A percentile compares a stretch with the other conserved stretches of the same genome.
phyloP scores from a whole-genome alignment of 2,329 filamentous ascomycete species.

The Paecilomyces dactylethromorphus region DNA sequence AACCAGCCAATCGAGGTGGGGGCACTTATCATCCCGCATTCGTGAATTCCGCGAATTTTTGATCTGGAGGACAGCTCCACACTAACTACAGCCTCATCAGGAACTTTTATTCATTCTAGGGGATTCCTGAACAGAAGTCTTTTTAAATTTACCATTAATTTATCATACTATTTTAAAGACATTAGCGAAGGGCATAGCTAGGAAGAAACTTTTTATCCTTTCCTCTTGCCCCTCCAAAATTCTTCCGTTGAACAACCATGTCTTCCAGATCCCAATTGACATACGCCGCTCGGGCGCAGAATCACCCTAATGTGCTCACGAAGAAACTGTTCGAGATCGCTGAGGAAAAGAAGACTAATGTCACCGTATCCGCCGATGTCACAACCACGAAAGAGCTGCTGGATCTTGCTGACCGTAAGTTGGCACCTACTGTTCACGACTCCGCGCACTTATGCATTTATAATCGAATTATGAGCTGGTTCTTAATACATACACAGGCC shows the following conservation, averaged over 20 bases:
- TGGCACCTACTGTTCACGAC: neutral
- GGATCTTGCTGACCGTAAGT: slow-evolving; percentile 41
- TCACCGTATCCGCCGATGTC: slow-evolving; percentile 44
- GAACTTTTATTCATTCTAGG: neutral
- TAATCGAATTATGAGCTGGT: neutral
- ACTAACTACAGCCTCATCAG: neutral
- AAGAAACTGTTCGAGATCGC: slow-evolving; percentile 40
- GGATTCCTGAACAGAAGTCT: neutral
- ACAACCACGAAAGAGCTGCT: slow-evolving; percentile 41
- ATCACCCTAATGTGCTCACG: slow-evolving; percentile 38
- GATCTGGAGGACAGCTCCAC: neutral
- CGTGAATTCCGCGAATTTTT: neutral
- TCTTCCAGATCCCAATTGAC: slow-evolving; percentile 37
- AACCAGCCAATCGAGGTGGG: neutral
- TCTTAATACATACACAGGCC: slow-evolving; percentile 20
- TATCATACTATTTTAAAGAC: no score
- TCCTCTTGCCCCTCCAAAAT: slow-evolving; percentile 1
- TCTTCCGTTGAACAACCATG: slow-evolving; percentile 26
- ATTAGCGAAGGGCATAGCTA: no score
- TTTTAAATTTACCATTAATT: neutral
- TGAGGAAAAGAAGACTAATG: slow-evolving; percentile 41
- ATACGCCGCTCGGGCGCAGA: slow-evolving; percentile 32
- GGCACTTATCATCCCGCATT: neutral
- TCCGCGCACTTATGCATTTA: neutral
- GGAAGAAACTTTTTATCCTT: neutral